Evolutionary conservation across 2,329 filamentous ascomycete genomes (phyloP).

Genomic region (Paecilomyces variotii): DNA sequence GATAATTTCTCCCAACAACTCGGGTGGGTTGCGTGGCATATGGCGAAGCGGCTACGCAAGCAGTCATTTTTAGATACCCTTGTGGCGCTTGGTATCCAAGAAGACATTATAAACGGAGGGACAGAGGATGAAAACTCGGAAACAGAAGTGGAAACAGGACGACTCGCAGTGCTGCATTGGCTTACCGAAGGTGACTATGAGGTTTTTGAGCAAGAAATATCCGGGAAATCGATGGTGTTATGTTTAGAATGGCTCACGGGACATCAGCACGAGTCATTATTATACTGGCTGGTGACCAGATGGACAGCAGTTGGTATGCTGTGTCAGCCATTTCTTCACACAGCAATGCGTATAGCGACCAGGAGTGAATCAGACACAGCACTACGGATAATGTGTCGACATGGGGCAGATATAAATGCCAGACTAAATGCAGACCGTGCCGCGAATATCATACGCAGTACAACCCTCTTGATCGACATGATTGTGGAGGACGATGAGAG

Average conservation of each 20-base stretch:
- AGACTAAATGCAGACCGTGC: not conserved
- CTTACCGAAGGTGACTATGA: conserved; percentile 8
- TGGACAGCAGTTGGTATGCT: conserved; percentile 9
- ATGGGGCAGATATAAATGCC: conserved; percentile 12
- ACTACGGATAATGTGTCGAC: conserved; percentile 8
- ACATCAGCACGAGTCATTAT: conserved; percentile 5
- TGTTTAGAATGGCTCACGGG: conserved; percentile 10
- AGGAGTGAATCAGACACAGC: conserved; percentile 6
- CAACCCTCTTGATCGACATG: conserved; percentile 9
- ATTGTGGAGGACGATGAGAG: conserved; percentile 1
- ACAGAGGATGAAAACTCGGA: not conserved
- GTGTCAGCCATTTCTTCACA: conserved; percentile 2
- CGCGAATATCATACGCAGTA: not conserved
- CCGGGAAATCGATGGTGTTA: conserved; percentile 1
- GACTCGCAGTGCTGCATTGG: conserved; percentile 9
- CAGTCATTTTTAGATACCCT: not conserved
- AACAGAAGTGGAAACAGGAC: not conserved
- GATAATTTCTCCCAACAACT: conserved; percentile 12
- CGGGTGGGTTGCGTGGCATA: conserved; percentile 17
- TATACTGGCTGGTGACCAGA: conserved; percentile 11
- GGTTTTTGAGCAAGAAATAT: conserved; percentile 1
- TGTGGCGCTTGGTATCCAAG: conserved; percentile 1
- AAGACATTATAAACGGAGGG: not conserved
- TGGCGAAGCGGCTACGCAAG: conserved; percentile 5
- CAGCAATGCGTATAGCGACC: conserved; percentile 8